Conservation (phyloP, 768 basidiomycete genomes). For the Leccinum sublutescens region DNA sequence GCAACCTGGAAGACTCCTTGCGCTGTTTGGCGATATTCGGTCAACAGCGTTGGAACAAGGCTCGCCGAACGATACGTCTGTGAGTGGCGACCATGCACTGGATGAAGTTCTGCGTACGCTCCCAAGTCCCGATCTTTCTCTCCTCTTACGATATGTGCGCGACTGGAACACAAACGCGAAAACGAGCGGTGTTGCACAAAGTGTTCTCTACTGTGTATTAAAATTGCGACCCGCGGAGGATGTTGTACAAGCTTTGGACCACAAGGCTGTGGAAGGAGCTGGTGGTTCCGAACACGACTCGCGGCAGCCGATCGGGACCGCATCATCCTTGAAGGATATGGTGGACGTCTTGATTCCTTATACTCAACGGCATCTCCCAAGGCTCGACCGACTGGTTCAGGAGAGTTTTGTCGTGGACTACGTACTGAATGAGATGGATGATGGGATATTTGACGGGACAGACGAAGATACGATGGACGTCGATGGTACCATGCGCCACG, state of each 20-base stretch:
- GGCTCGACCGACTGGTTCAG: constrained; percentile 85
- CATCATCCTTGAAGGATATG: constrained; percentile 59
- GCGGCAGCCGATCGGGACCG: constrained; percentile 18
- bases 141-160: constrained; percentile 76
- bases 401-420: constrained; percentile 97
- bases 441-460: constrained; percentile 59
- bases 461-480: constrained; percentile 47
- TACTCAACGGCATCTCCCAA: constrained; percentile 85
- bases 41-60: constrained; percentile 25
- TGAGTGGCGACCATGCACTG: constrained; percentile 71
- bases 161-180: constrained; percentile 97
- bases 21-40: constrained; percentile 70
- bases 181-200: constrained; percentile 83
- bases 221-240: constrained; percentile 76
- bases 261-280: constrained; percentile 16
- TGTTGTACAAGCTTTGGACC: constrained; percentile 61
- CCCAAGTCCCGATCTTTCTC: constrained; percentile 68
- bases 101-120: constrained; percentile 82
- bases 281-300: constrained; percentile 31
- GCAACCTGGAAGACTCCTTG: constrained; percentile 84
- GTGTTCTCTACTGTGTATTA: constrained; percentile 75
- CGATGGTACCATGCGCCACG: constrained; percentile 3
- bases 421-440: constrained; percentile 84
- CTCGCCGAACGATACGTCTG: constrained; percentile 26
- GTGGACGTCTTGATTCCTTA: constrained; percentile 89